These are phyloP conservation scores for Aspergillus fischeri DNA, from an alignment of 2,329 filamentous ascomycete genomes.

Conservation along the genomic window DNA sequence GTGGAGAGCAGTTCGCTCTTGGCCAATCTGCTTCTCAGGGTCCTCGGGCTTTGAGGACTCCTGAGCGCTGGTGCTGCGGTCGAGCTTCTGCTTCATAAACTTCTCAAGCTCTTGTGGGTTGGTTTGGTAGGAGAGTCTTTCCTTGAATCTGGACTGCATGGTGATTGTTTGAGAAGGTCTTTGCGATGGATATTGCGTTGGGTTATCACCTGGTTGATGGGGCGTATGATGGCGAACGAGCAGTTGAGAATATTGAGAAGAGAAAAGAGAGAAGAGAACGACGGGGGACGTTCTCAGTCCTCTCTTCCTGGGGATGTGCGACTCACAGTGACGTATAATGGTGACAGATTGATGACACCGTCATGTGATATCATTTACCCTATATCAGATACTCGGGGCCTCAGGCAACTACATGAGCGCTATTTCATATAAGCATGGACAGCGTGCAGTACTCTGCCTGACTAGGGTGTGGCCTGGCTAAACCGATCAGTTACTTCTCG, in stretches of 20 bases:
- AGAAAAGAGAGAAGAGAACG: no score
- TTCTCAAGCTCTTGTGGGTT: not conserved
- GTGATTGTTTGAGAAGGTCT: not conserved
- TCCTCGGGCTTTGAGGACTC: not conserved
- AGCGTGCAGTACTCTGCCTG: no score
- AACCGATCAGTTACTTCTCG: no score
- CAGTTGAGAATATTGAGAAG: not conserved
- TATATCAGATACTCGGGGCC: no score
- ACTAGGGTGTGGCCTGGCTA: no score
- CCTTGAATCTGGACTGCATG: not conserved
- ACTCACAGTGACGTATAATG: not conserved
- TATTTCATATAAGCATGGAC: no score
- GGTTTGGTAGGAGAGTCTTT: not conserved
- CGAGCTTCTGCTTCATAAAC: not conserved
- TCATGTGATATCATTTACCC: no score
- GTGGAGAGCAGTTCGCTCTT: not conserved
- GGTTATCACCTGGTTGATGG: not conserved
- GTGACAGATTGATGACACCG: no score
- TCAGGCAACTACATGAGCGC: no score
- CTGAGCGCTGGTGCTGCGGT: not conserved
- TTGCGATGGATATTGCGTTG: not conserved
- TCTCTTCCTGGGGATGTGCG: not conserved
- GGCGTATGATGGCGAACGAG: no score
- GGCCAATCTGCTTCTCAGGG: not conserved
- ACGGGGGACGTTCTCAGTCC: no score